These are phyloP conservation scores for Neurospora discreta DNA, from an alignment of 495 filamentous ascomycete species.

Conservation along the genomic window DNA sequence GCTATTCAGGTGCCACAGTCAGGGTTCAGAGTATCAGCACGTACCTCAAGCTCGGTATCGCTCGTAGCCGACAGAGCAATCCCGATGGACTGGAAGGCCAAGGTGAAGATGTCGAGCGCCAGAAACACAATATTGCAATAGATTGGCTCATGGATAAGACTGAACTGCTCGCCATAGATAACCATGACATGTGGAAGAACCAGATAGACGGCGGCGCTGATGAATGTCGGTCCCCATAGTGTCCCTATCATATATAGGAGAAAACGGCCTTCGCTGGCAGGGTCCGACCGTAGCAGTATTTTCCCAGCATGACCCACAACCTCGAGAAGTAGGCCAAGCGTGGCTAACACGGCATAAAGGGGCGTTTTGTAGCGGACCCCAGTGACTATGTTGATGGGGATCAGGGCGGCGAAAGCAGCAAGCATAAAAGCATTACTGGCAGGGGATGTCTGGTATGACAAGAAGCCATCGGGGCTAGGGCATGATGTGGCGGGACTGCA, in stretches of 20 bases:
- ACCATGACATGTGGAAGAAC: constrained; percentile 27
- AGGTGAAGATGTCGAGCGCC: constrained; percentile 17
- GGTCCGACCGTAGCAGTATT: constrained; percentile 21
- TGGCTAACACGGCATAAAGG: constrained; percentile 20
- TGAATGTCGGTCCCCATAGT: constrained; percentile 25
- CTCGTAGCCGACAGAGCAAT: constrained; percentile 13
- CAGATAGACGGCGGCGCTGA: constrained; percentile 24
- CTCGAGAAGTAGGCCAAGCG: constrained; percentile 26
- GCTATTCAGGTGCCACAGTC: not conserved
- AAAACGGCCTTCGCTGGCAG: constrained; percentile 16
- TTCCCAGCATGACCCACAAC: constrained; percentile 30
- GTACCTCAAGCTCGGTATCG: constrained; percentile 9
- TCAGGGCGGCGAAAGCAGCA: constrained; percentile 26
- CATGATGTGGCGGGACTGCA: constrained; percentile 10
- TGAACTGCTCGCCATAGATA: constrained; percentile 28
- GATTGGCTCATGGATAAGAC: constrained; percentile 16
- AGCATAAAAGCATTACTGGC: constrained; percentile 27
- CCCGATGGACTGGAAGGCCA: constrained; percentile 28
- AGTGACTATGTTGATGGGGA: constrained; percentile 23
- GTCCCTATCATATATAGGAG: constrained; percentile 30
- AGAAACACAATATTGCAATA: constrained; percentile 23
- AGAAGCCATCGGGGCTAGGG: constrained; percentile 13
- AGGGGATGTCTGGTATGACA: constrained; percentile 17
- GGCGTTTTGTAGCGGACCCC: constrained; percentile 27
- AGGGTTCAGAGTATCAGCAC: not conserved